A percentile compares a stretch with the other conserved stretches of the same genome.
Conservation (phyloP, 148 eudicot genomes). For the Polygonum maritimum region DNA sequence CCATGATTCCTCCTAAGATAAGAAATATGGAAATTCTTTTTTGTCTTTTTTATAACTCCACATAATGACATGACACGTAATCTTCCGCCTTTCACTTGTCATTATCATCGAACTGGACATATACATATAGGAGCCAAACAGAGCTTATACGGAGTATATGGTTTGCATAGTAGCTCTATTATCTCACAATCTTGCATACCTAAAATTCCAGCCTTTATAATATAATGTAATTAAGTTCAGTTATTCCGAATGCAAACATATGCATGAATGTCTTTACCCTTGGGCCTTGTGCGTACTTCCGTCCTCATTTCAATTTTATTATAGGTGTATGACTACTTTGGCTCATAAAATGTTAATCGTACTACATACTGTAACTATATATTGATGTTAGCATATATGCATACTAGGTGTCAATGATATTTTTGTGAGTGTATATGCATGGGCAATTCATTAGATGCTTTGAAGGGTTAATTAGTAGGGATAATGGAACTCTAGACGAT, state of each 20-base stretch:
- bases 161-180: background rate
- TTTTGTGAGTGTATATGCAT: background rate
- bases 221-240: background rate
- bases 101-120: background rate
- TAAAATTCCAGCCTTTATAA: background rate
- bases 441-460: background rate
- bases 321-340: too few species aligned
- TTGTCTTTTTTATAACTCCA: background rate
- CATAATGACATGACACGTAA: background rate
- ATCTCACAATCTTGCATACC: background rate
- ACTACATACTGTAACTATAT: too few species aligned
- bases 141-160: background rate
- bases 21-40: constrained; percentile 12
- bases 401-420: too few species aligned
- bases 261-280: background rate
- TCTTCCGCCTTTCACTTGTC: background rate
- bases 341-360: too few species aligned
- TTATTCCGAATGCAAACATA: background rate
- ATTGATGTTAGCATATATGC: too few species aligned
- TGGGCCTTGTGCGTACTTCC: too few species aligned
- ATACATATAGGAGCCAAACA: background rate
- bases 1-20: constrained; percentile 26
- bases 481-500: background rate
- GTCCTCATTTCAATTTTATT: too few species aligned
- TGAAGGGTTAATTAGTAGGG: background rate